A percentile compares a stretch with the other conserved stretches of the same genome.
Evolutionary conservation across 768 basidiomycete species (phyloP).

Genomic region (Tricholomella constricta): DNA sequence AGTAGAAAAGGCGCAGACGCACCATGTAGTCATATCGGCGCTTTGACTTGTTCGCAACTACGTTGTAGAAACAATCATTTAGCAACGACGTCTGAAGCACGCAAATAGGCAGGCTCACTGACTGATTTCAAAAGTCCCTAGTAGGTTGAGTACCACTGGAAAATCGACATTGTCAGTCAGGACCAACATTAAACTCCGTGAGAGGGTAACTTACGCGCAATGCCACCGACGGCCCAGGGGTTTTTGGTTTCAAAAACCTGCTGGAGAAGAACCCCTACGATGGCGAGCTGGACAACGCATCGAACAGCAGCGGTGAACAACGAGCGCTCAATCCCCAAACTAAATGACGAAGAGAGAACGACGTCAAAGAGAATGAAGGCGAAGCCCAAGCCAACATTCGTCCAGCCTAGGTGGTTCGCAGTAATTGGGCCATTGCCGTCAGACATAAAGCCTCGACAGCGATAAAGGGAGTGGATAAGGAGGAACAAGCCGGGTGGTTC

Average conservation of each 20-base stretch:
- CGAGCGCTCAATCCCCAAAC: constrained; percentile 64
- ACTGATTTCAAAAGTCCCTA: constrained; percentile 80
- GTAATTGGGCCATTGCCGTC: background rate
- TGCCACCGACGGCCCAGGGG: constrained; percentile 70
- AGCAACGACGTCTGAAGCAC: constrained; percentile 71
- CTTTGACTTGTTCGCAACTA: constrained; percentile 80
- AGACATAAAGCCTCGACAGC: background rate
- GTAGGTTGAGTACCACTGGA: constrained; percentile 65
- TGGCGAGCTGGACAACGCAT: constrained; percentile 74
- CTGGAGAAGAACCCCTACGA: constrained; percentile 69
- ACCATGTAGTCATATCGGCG: constrained; percentile 80
- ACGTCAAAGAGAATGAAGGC: constrained; percentile 11
- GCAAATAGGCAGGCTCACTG: constrained; percentile 20
- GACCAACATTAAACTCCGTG: constrained; percentile 42
- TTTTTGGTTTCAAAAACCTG: constrained; percentile 75
- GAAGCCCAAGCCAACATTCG: constrained; percentile 9
- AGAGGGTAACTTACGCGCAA: constrained; percentile 55
- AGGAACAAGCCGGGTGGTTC: background rate
- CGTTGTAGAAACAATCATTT: constrained; percentile 42
- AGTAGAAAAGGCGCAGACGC: background rate
- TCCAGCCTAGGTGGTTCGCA: background rate
- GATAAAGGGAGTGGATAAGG: background rate
- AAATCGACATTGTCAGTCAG: background rate
- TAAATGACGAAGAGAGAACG: background rate
- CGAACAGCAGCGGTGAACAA: constrained; percentile 69